Evolutionary conservation across 2,329 filamentous ascomycete species (phyloP), one percentile per base, ranked within the genome.

Genomic region (Alternaria viburni): DNA sequence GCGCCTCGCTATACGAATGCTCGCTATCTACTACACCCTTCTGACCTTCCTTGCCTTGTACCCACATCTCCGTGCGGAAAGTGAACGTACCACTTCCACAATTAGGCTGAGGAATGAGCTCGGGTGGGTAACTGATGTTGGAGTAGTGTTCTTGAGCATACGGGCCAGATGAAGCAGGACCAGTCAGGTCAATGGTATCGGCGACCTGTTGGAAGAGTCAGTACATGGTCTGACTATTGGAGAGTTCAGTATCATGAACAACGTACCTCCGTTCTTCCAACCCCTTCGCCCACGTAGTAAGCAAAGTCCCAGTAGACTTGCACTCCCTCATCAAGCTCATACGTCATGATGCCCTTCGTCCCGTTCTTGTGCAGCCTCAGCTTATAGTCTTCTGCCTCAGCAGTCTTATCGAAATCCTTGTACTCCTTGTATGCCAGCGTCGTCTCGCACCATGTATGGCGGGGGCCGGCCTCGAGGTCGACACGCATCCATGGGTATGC

Each of bases 311-410:
- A 70, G 15, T 51, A 61, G 1, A 60, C 64, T 11, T 45, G 45
- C 9, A 70, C 68, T 8, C 62, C 64, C 43, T 64, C 64, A 6
- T 70, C 68, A 2, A 72, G 41, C 12, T 69, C 45, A 43, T 70
- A 69, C 9, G 54, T 67, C 23, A 58, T 47, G n/a, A 66, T 32
- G 1, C 65, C 56, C 45, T 36, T 63, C 2, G 69, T 69, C 5
- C 64, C 69, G 59, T 70, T 70, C 65, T 72, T 72, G 36, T 70
- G 68, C 57, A 72, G 36, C 28, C 65, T 57, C 13, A 72, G 45
- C 25, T 43, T 59, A 30, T 72, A 72, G n/a, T 58, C 54, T 6
- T 61, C 62, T 6, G 25, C 56, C 13, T 59, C 32, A 17, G 51
- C 50, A 12, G 30, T 57, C 13, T 43, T 23, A 0, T 36, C 26